phyloP scores from a whole-genome alignment of 495 filamentous ascomycete species.

The Neurospora sp. region DNA sequence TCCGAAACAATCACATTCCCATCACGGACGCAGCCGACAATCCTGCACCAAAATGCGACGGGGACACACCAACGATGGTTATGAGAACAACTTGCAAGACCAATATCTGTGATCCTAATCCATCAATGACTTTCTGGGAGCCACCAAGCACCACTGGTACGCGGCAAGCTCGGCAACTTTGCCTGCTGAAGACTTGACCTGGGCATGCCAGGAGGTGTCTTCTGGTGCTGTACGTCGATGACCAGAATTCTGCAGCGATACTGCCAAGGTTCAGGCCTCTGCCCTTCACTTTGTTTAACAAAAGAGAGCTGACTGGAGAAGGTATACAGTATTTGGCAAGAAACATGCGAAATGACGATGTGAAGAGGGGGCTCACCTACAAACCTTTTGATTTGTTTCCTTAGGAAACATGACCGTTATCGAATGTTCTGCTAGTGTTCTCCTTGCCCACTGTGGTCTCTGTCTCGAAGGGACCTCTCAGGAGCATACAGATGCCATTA shows the following conservation, averaged over 20 bases:
- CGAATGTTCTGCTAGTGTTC: background rate
- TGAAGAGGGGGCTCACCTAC: background rate
- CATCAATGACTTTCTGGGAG: background rate
- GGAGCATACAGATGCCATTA: background rate
- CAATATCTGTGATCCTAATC: background rate
- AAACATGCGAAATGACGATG: background rate
- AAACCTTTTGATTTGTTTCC: background rate
- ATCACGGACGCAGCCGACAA: background rate
- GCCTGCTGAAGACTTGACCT: background rate
- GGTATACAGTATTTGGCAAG: background rate
- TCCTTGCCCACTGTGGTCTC: background rate
- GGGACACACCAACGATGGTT: background rate
- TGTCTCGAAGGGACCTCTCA: background rate
- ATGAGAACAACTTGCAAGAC: background rate
- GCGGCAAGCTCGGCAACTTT: background rate
- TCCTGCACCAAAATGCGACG: background rate
- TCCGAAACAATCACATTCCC: background rate
- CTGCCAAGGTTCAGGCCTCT: background rate
- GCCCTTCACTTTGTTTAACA: background rate
- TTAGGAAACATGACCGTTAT: background rate
- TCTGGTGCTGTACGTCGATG: background rate
- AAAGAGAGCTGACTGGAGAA: background rate
- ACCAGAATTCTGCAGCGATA: background rate
- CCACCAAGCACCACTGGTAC: background rate
- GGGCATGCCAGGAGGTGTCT: background rate